Evolutionary conservation across 352 stramenopile genomes (phyloP), one percentile per base, ranked within the genome.

Genomic region (Pythium guiyangense): DNA sequence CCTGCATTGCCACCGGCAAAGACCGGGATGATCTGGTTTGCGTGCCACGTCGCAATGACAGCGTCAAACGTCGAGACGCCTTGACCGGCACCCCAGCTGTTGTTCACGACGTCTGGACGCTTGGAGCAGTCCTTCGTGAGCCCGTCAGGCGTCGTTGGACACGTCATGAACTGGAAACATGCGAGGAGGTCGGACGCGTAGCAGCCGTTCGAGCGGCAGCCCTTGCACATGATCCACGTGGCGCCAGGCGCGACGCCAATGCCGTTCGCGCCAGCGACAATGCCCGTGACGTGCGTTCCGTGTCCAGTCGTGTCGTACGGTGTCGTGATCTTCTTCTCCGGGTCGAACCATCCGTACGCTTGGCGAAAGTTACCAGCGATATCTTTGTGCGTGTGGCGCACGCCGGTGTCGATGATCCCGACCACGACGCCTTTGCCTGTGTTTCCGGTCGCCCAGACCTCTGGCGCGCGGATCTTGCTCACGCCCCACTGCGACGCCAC

Each of bases 261-360:
- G n/a, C n/a, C n/a, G n/a, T n/a, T n/a, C n/a, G n/a, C n/a, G n/a
- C n/a, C n/a, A n/a, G n/a, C n/a, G n/a, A n/a, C n/a, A n/a, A n/a
- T n/a, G n/a, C n/a, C n/a, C n/a, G n/a, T n/a, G n/a, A n/a, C n/a
- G n/a, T n/a, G n/a, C n/a, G n/a, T n/a, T n/a, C n/a, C n/a, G n/a
- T n/a, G n/a, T n/a, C n/a, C n/a, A n/a, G n/a, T n/a, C n/a, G n/a
- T n/a, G n/a, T n/a, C n/a, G n/a, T n/a, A n/a, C n/a, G n/a, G n/a
- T n/a, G n/a, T n/a, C n/a, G n/a, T n/a, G n/a, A n/a, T n/a, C n/a
- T n/a, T n/a, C n/a, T n/a, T n/a, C n/a, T n/a, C n/a, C n/a, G n/a
- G n/a, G n/a, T n/a, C n/a, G 57, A 69, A 86, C 80, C 80, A 90
- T 18, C 73, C 70, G 44, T 79, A 86, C n/a, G 51, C 66, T n/a